Base-by-base conservation (phyloP, 225 moss, liverwort and hornwort species). In the Physcomitrium patens region DNA sequence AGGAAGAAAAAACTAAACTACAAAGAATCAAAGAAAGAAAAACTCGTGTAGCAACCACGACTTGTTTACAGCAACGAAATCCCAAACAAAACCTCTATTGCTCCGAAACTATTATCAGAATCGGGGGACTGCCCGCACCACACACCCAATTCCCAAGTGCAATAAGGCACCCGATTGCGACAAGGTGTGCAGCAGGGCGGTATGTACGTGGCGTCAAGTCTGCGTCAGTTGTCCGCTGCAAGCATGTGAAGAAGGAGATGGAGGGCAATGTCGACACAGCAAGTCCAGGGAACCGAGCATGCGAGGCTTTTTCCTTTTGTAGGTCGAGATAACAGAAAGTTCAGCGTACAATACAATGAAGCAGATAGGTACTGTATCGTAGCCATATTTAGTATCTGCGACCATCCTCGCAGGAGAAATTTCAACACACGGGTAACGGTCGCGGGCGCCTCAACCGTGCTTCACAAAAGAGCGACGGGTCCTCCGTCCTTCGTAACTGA, bases 321-420 rank as follows among this genome's bases (percentile, higher is more conserved):
- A 81, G 80, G 68, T 50, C 31, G 46, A 28, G 73, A 42, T 26
- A 50, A 19, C 54, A 54, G 82, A 66, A 75, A 75, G 78, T 76
- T 65, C 75, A 76, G 70, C 77, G 80, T 70, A 54, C n/a, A 11
- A 77, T 62, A 74, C 62, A 81, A 66, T 77, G 66, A 66, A 67
- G 56, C 60, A 56, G 23, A 72, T 70, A 55, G 14, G n/a, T 16
- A 10, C 60, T 75, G 78, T 67, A 45, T 16, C 8, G 68, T 59
- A 41, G 68, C 80, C 62, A 50, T 4, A 28, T 74, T 74, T 80
- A 80, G 77, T 37, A 37, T 37, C 31, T 37, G 31, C 31, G 2
- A 37, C 31, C 31, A 37, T 37, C 31, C n/a, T n/a, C 31, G 31
- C 31, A 37, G 31, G 31, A 37, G 7, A 7, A 37, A 37, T 37